Evolutionary conservation across 164 flowering plant genomes (phyloP).

Genomic region (Akebia trifoliata): DNA sequence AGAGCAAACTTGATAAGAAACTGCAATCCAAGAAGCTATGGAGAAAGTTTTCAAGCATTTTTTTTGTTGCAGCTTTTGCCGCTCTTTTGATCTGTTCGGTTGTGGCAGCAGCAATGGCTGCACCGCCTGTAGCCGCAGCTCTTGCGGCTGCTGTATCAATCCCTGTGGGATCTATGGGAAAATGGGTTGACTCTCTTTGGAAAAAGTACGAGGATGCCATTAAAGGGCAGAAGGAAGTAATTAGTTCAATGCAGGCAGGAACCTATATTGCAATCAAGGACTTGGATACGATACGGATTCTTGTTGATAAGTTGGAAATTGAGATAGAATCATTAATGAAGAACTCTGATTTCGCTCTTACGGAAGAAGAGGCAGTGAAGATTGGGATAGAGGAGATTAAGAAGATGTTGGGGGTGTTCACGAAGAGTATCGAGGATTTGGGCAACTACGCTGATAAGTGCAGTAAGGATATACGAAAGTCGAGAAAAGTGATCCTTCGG

Average conservation of each 20-base stretch:
- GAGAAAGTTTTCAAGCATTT: conserved; percentile 62
- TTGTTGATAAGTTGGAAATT: conserved; percentile 50
- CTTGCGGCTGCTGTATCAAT: conserved; percentile 69
- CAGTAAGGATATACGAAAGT: conserved; percentile 49
- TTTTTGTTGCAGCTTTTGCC: conserved; percentile 62
- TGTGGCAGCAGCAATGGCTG: conserved; percentile 82
- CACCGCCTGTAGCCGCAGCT: conserved; percentile 77
- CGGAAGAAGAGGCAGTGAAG: conserved; percentile 51
- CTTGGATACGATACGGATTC: conserved; percentile 59
- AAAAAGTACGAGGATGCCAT: conserved; percentile 49
- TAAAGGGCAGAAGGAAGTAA: conserved; percentile 54
- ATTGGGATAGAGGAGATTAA: conserved; percentile 71
- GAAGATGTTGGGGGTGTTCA: conserved; percentile 49
- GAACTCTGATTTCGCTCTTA: conserved; percentile 49
- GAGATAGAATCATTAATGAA: conserved; percentile 49
- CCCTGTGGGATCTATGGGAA: conserved; percentile 78
- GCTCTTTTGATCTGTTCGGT: conserved; percentile 71
- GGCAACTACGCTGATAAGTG: conserved; percentile 56
- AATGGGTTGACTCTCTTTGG: conserved; percentile 76
- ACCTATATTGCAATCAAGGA: conserved; percentile 56
- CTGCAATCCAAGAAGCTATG: conserved; percentile 46
- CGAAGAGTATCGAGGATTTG: conserved; percentile 56
- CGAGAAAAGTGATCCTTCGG: conserved; percentile 65
- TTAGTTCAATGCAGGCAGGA: conserved; percentile 54
- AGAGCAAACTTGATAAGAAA: conserved; percentile 68